phyloP scores from a whole-genome alignment of 331 rosid species.

The Ulmus americana region DNA sequence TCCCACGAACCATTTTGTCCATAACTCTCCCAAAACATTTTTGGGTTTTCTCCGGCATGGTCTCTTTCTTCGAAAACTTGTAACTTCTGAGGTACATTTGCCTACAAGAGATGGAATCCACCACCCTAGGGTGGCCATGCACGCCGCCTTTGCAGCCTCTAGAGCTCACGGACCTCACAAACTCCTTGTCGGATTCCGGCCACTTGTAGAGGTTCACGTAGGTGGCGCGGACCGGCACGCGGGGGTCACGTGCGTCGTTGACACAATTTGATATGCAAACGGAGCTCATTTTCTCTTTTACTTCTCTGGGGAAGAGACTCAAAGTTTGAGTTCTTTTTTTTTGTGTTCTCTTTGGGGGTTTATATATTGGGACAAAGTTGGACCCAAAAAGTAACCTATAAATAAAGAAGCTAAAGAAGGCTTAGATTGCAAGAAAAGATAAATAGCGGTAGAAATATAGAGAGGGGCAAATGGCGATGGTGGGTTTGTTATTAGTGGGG shows the following conservation, averaged over 20 bases:
- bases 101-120: constrained; percentile 78
- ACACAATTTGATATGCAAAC: constrained; percentile 70
- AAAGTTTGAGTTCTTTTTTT: background rate
- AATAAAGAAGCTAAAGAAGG: constrained; percentile 6
- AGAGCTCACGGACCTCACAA: constrained; percentile 54
- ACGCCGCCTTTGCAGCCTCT: constrained; percentile 18
- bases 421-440: constrained; percentile 56
- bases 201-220: constrained; percentile 83
- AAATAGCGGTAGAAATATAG: constrained; percentile 10
- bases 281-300: constrained; percentile 39
- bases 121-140: constrained; percentile 49
- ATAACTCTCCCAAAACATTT: constrained; percentile 56
- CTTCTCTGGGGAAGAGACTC: background rate
- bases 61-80: constrained; percentile 66
- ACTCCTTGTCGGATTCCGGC: constrained; percentile 87
- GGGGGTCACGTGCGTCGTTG: constrained; percentile 56
- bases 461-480: constrained; percentile 2
- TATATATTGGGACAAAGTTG: constrained; percentile 28
- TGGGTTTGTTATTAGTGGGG: constrained; percentile 25
- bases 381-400: background rate
- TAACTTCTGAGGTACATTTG: constrained; percentile 79
- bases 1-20: constrained; percentile 30
- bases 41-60: constrained; percentile 37
- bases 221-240: constrained; percentile 65
- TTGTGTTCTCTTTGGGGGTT: background rate